A percentile compares a stretch with the other conserved stretches of the same genome.
Conservation (phyloP, 2,329 filamentous ascomycete genomes). For the Fusarium lyarnte region DNA sequence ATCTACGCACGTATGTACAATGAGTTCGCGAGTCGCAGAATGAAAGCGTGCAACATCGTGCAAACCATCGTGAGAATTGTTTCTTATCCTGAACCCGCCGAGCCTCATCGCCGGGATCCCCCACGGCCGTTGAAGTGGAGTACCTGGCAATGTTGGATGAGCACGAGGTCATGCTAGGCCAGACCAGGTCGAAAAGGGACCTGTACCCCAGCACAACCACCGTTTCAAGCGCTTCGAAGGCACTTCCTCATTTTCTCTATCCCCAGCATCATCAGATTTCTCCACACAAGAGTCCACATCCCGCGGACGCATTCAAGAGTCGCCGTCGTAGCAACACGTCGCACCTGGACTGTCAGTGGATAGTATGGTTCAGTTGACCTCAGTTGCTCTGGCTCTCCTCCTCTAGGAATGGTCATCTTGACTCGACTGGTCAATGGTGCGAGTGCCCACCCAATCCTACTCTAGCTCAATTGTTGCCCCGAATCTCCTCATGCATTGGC, state of each 20-base stretch:
- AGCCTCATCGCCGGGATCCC: constrained; percentile 30
- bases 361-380: constrained; percentile 9
- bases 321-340: constrained; percentile 42
- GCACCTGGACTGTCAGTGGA: constrained; percentile 38
- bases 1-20: constrained; percentile 7
- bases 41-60: constrained; percentile 8
- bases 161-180: constrained; percentile 17
- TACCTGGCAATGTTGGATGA: background rate
- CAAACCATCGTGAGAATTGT: constrained; percentile 17
- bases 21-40: background rate
- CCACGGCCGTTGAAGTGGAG: constrained; percentile 22
- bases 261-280: constrained; percentile 37
- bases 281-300: constrained; percentile 38
- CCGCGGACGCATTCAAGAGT: constrained; percentile 38
- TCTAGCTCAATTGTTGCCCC: constrained; percentile 39
- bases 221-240: constrained; percentile 21
- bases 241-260: constrained; percentile 23
- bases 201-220: constrained; percentile 36
- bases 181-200: constrained; percentile 18
- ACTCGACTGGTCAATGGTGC: constrained; percentile 35
- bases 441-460: constrained; percentile 43
- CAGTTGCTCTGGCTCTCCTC: background rate
- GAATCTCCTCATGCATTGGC: constrained; percentile 37
- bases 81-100: constrained; percentile 29
- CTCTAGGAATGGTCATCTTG: constrained; percentile 23